These are phyloP conservation scores for Fusarium pilosicola DNA, from an alignment of 2,329 filamentous ascomycete species.

Conservation along the genomic window DNA sequence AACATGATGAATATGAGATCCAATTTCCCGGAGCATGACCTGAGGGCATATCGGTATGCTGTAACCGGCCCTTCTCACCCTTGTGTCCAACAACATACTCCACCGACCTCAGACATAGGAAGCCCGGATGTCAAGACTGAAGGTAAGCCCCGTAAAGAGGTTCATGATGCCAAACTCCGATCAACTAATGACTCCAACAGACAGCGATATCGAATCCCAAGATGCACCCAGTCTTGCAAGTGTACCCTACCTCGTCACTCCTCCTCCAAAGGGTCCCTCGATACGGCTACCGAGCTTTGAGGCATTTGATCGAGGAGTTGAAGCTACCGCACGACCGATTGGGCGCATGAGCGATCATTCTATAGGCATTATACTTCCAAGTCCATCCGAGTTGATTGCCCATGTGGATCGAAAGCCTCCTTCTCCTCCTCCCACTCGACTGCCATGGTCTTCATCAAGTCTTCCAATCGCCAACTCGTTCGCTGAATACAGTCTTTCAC, in stretches of 20 bases:
- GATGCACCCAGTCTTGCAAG: background rate
- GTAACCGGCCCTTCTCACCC: background rate
- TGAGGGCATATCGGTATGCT: background rate
- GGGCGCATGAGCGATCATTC: background rate
- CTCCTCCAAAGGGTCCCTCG: background rate
- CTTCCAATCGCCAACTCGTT: background rate
- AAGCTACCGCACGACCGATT: background rate
- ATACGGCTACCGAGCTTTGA: background rate
- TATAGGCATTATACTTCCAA: background rate
- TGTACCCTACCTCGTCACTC: background rate
- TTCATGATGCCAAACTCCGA: background rate
- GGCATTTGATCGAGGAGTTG: background rate
- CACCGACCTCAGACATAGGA: background rate
- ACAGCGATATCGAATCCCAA: background rate
- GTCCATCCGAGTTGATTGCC: conserved; percentile 42
- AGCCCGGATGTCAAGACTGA: background rate
- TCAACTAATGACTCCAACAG: background rate
- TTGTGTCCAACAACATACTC: background rate
- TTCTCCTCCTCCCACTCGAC: background rate
- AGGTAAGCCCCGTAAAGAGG: background rate
- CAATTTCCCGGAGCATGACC: background rate
- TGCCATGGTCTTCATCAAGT: background rate
- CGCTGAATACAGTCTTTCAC: background rate
- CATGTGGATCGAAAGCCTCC: background rate
- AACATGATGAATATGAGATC: background rate